Base-by-base conservation (phyloP, 2,329 filamentous ascomycete genomes). In the Calonectria fujianensis region DNA sequence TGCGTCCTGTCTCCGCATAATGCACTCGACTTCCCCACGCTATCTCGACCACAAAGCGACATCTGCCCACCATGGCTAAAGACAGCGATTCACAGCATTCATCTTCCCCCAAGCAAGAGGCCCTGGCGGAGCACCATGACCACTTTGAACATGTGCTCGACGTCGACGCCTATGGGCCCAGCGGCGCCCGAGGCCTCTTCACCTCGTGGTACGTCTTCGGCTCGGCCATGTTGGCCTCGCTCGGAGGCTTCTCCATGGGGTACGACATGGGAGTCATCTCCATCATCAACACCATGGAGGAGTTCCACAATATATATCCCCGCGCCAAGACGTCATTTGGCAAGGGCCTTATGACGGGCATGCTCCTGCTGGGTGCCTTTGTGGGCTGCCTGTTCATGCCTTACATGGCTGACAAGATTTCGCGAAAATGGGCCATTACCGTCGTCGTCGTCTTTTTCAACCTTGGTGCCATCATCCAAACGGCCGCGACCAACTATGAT, bases 371-470 rank as follows among this genome's bases (percentile, higher is more conserved):
- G 11, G 75, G 75, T 6, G 75, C 75, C 24, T 76, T 76, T 29
- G 18, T 73, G 9, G 75, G 75, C 31, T 74, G 71, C 39, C 57
- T 75, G 24, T 72, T 74, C 41, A 70, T 73, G 52, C 71, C 71
- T n/a, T 66, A 52, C 27, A 50, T 75, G 32, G 75, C 73, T 13
- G 75, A 76, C 39, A 69, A 85, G 45, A 80, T 89, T 61, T 89
- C 88, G 11, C 86, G 91, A 45, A 91, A 91, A 78, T 87, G 88
- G 70, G 86, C 88, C 11, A 89, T 91, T 68, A 81, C 91, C 63
- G 82, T 89, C 54, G 88, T 88, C 57, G 87, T 88, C 3, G 82
- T 83, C 39, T 84, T 91, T 54, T 91, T 91, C 79, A 88, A 89
- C 54, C 79, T 91, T 14, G 90, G 90, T 68, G 88, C 90, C 20